Base-by-base conservation (phyloP, 2,329 filamentous ascomycete species). In the Chaetomium sp. region DNA sequence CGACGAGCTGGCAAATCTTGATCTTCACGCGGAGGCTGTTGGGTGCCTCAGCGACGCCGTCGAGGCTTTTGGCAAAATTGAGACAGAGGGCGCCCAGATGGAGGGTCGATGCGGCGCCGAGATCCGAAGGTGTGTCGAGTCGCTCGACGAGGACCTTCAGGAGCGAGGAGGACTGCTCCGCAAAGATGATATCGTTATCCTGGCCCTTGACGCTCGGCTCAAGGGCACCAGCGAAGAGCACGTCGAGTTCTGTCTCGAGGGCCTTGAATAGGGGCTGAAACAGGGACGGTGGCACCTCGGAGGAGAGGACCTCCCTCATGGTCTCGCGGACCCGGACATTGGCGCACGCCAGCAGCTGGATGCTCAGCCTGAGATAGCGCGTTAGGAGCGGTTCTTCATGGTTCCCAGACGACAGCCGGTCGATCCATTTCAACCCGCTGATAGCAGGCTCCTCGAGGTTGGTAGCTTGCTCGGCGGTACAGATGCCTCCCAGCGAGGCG, bases 61-160 rank as follows among this genome's bases (percentile, higher is more conserved):
- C 85, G 49, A 90, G 74, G 67, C 89, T 90, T 68, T 86, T 89
- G 38, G 87, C 87, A 72, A 90, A 88, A 72, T 85, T 88, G 49
- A 90, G 78, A 0, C 87, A 85, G 49, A 90, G 77, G 3, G 83
- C 81, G 16, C 87, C 87, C 10, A 90, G 81, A 67, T 90, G 86
- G 33, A 90, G 81, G 2, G 85, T 86, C 12, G 87, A 84, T 6
- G 87, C 84, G 1, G 85, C 82, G 10, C 84, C 85, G 12, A 87
- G 79, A 70, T 90, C 87, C 1, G 85, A 82, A 3, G 87, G 84
- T 3, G 83, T 87, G 65, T 88, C 86, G 3, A 90, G 76, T 45
- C 85, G 81, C 70, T 90, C 87, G 6, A 90, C 85, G 57, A 90
- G 80, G 1, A 83, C 83, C 64, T 84, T 86, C 42, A 90, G 75